Evolutionary conservation across 768 basidiomycete genomes (phyloP).

Genomic region (Leccinum olivaceopallidum): DNA sequence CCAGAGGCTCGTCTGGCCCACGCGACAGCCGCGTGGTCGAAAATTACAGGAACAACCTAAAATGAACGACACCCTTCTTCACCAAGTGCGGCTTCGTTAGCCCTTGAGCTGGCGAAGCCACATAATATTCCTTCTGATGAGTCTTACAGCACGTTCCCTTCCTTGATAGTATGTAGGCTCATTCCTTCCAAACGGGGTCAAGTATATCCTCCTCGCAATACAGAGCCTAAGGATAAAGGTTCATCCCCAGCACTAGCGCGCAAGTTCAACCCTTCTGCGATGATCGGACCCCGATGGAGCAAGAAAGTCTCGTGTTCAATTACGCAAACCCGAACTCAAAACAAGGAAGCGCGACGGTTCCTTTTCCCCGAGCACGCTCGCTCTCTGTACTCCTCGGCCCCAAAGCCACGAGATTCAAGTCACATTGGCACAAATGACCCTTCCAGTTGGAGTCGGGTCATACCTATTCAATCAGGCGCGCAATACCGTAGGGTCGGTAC

Average conservation of each 20-base stretch:
- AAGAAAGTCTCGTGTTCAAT: background rate
- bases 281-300: slow-evolving; percentile 15
- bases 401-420: background rate
- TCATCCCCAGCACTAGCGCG: background rate
- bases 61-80: background rate
- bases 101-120: background rate
- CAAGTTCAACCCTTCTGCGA: slow-evolving; percentile 1
- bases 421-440: slow-evolving; percentile 7
- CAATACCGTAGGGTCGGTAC: slow-evolving; percentile 6
- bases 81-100: background rate
- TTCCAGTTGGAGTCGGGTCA: background rate
- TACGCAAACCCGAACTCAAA: background rate
- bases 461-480: background rate
- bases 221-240: background rate
- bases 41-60: background rate
- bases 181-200: background rate
- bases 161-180: background rate
- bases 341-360: slow-evolving; percentile 1
- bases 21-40: slow-evolving; percentile 15
- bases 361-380: background rate
- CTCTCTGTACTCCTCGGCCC: background rate
- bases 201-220: background rate
- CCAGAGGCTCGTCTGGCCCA: slow-evolving; percentile 1
- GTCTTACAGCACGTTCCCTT: background rate
- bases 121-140: background rate